Percentiles rank a stretch among this genome's conserved stretches.
These are phyloP conservation scores for Flueggea neowawraea DNA, from an alignment of 441 rosid genomes.

Conservation along the genomic window DNA sequence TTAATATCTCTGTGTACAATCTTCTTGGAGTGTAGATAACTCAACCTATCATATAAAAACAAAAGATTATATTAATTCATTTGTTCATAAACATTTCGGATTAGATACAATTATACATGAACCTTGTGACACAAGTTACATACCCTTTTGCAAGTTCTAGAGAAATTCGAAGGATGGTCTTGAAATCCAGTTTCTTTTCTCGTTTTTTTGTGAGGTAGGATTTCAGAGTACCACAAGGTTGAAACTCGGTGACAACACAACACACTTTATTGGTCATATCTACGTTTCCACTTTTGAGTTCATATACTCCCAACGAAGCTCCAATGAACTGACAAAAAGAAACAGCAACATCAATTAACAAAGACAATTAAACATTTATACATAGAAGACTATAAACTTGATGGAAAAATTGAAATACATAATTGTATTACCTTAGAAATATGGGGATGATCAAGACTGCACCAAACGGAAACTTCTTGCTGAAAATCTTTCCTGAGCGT, in stretches of 20 bases:
- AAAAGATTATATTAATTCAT: too few relatives aligned
- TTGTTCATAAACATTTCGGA: too few relatives aligned
- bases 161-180: conserved; percentile 8
- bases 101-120: too few relatives aligned
- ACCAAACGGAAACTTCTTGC: conserved; percentile 25
- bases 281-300: neutral
- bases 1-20: conserved; percentile 20
- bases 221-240: conserved; percentile 18
- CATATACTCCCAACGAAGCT: conserved; percentile 11
- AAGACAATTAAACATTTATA: too few relatives aligned
- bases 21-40: conserved; percentile 17
- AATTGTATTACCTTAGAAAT: conserved; percentile 15
- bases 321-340: conserved; percentile 21
- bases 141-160: conserved; percentile 9
- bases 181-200: conserved; percentile 6
- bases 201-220: conserved; percentile 10
- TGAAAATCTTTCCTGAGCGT: conserved; percentile 19
- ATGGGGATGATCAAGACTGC: conserved; percentile 26
- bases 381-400: neutral
- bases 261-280: neutral
- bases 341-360: too few relatives aligned
- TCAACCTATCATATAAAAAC: conserved; percentile 16
- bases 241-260: conserved; percentile 17
- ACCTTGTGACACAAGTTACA: too few relatives aligned
- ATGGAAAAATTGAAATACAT: neutral